Percentiles rank a stretch among this genome's conserved stretches.
These are phyloP conservation scores for Trichoderma atroviride DNA, from an alignment of 2,329 filamentous ascomycete species.

Conservation along the genomic window DNA sequence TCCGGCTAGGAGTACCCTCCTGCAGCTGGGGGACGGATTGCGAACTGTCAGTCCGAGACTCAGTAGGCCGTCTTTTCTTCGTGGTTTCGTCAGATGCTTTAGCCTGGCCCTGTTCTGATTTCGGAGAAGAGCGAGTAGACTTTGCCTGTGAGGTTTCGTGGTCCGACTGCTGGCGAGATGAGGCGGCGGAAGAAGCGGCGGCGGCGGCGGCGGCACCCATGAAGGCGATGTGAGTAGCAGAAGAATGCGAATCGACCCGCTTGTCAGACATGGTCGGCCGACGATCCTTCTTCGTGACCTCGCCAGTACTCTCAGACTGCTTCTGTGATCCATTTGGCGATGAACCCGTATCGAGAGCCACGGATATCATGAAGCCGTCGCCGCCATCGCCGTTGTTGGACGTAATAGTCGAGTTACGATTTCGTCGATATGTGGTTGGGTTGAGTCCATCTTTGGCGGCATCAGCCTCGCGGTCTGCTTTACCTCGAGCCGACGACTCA, in stretches of 20 bases:
- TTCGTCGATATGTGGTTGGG: constrained; percentile 74
- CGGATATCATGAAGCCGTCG: constrained; percentile 75
- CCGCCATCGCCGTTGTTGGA: constrained; percentile 53
- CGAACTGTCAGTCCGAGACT: constrained; percentile 48
- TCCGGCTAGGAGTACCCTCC: constrained; percentile 41
- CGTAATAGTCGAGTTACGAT: constrained; percentile 71
- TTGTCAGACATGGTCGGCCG: constrained; percentile 48
- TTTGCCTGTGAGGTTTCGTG: constrained; percentile 58
- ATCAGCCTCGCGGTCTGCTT: constrained; percentile 54
- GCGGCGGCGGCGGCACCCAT: constrained; percentile 65
- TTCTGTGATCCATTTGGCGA: constrained; percentile 58
- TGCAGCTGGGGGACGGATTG: constrained; percentile 46
- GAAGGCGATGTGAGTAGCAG: constrained; percentile 88
- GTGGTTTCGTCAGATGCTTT: constrained; percentile 63
- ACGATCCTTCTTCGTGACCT: constrained; percentile 49
- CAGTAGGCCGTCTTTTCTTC: constrained; percentile 57
- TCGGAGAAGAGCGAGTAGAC: constrained; percentile 53
- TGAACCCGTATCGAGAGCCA: constrained; percentile 72
- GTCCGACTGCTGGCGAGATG: constrained; percentile 54
- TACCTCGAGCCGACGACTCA: constrained; percentile 59
- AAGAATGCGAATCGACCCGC: constrained; percentile 53
- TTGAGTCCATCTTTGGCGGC: constrained; percentile 61
- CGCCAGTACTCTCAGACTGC: constrained; percentile 50
- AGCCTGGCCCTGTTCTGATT: constrained; percentile 38
- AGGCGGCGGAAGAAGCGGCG: constrained; percentile 47